phyloP scores from a whole-genome alignment of 805 yeast species.

The Isabelozyma rhagii region DNA sequence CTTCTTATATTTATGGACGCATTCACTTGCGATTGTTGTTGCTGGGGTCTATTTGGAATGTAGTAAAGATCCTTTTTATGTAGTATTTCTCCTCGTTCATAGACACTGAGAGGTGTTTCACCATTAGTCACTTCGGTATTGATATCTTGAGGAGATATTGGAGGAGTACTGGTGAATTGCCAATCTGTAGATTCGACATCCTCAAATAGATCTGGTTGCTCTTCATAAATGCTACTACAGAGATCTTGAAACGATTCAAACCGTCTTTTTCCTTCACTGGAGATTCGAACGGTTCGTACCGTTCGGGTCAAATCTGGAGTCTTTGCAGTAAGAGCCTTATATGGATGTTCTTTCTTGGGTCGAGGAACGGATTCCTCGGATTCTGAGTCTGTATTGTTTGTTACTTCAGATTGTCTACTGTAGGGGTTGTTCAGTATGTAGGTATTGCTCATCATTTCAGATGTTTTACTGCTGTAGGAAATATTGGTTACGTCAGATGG shows the following conservation, averaged over 20 bases:
- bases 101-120: slow-evolving; percentile 36
- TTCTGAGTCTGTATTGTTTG: too few relatives aligned
- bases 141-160: background rate
- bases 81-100: slow-evolving; percentile 60
- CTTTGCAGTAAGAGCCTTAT: background rate
- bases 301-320: background rate
- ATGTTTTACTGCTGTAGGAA: slow-evolving; percentile 1
- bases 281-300: too few relatives aligned
- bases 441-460: slow-evolving; percentile 1
- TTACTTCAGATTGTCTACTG: too few relatives aligned
- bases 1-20: slow-evolving; percentile 34
- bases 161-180: background rate
- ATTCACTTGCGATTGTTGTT: slow-evolving; percentile 5
- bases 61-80: slow-evolving; percentile 50
- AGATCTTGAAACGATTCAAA: slow-evolving; percentile 11
- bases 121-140: background rate
- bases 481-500: slow-evolving; percentile 21
- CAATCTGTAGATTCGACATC: slow-evolving; percentile 1
- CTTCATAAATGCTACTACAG: slow-evolving; percentile 16
- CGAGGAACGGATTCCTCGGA: background rate
- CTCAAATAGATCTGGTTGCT: slow-evolving; percentile 26
- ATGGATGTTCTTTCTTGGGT: slow-evolving; percentile 1
- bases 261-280: background rate
- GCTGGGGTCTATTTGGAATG: slow-evolving; percentile 33
- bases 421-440: too few relatives aligned